Conservation (phyloP, 2,329 filamentous ascomycete genomes). For the Hirsutella thompsonii region DNA sequence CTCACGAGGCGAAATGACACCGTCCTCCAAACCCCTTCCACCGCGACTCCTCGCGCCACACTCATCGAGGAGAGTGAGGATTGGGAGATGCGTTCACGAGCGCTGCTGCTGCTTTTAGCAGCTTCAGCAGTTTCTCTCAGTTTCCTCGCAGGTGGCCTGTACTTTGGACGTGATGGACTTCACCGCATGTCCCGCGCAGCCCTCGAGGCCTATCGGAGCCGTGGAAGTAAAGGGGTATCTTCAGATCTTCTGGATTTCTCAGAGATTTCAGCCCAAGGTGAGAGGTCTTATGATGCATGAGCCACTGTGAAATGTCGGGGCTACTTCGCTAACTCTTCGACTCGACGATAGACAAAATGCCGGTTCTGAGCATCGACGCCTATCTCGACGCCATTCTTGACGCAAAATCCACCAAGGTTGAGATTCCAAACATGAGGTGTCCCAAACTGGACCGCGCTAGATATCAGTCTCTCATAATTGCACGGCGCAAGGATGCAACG, state of each 20-base stretch:
- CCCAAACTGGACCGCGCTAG: slow-evolving; percentile 7
- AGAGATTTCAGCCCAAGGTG: no score
- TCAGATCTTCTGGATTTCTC: neutral
- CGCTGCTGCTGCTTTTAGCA: neutral
- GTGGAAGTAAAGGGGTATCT: neutral
- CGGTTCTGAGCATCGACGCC: slow-evolving; percentile 1
- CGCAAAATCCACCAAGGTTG: slow-evolving; percentile 5
- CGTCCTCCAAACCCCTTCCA: no score
- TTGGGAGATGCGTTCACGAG: no score
- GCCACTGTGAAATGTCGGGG: no score
- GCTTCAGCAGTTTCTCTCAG: slow-evolving; percentile 2
- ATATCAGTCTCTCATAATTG: slow-evolving; percentile 10
- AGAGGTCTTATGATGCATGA: no score
- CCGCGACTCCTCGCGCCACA: no score
- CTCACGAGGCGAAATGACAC: no score
- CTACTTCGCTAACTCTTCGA: no score
- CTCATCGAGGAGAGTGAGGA: no score
- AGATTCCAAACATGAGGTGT: slow-evolving; percentile 10
- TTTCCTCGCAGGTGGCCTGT: slow-evolving; percentile 4
- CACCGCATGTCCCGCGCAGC: neutral
- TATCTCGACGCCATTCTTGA: slow-evolving; percentile 15
- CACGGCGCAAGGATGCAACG: neutral
- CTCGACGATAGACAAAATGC: neutral
- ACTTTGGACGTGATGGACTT: slow-evolving; percentile 2
- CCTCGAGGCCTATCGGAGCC: neutral